Evolutionary conservation across 345 rosid species (phyloP).

Genomic region (Carallia pectinifolia): DNA sequence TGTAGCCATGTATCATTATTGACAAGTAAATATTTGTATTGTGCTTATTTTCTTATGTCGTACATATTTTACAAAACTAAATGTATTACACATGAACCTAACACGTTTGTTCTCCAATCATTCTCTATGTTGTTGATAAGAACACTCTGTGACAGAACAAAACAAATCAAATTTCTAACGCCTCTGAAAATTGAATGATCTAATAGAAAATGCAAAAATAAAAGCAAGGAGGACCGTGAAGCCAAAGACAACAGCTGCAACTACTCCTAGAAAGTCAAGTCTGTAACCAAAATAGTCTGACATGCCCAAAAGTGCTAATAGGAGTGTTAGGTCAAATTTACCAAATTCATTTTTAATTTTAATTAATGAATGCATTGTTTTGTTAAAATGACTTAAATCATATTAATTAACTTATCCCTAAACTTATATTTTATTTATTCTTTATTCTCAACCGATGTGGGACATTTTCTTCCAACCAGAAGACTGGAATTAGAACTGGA

Average conservation of each 20-base stretch:
- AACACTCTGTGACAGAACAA: background rate
- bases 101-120: too few species aligned
- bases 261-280: constrained; percentile 20
- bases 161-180: background rate
- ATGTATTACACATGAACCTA: too few species aligned
- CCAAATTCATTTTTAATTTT: background rate
- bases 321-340: constrained; percentile 9
- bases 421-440: too few species aligned
- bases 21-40: constrained; percentile 13
- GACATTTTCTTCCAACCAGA: too few species aligned
- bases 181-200: constrained; percentile 22
- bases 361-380: too few species aligned
- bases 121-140: too few species aligned
- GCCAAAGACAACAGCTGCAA: constrained; percentile 17
- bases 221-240: constrained; percentile 8
- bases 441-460: too few species aligned
- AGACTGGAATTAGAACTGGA: background rate
- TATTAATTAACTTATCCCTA: too few species aligned
- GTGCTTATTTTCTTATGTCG: constrained; percentile 11
- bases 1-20: too few species aligned
- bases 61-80: too few species aligned
- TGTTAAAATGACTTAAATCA: too few species aligned
- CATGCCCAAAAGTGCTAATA: too few species aligned
- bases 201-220: constrained; percentile 17
- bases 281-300: background rate